Percentiles rank a stretch among this genome's conserved stretches.
These are phyloP conservation scores for Kokia cookei DNA, from an alignment of 441 rosid genomes.

Conservation along the genomic window DNA sequence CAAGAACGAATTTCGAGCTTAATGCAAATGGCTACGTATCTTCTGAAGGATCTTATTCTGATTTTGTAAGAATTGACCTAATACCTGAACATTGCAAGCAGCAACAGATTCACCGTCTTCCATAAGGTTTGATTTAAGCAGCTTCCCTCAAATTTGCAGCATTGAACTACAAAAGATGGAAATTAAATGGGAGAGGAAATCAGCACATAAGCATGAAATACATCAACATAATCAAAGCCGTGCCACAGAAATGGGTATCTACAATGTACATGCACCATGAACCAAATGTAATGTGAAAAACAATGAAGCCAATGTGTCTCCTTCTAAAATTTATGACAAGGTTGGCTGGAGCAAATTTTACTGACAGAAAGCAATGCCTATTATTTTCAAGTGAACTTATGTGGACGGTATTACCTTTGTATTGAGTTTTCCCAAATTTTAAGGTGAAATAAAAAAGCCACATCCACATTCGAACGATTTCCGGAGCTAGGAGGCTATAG, in stretches of 20 bases:
- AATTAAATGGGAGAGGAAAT: background rate
- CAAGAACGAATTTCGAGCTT: background rate
- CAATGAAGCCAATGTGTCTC: background rate
- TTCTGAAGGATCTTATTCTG: background rate
- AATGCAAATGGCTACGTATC: background rate
- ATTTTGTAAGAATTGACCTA: conserved; percentile 30
- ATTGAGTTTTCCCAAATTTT: conserved; percentile 1
- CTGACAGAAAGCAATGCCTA: background rate
- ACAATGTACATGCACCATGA: background rate
- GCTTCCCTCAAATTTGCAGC: conserved; percentile 54
- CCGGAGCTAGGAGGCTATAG: conserved; percentile 56
- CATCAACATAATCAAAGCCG: background rate
- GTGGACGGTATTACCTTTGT: background rate
- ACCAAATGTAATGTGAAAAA: background rate
- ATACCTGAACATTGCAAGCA: conserved; percentile 82
- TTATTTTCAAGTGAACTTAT: background rate
- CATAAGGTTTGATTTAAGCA: conserved; percentile 80
- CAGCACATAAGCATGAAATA: conserved; percentile 4
- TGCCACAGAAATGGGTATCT: background rate
- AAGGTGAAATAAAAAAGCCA: conserved; percentile 9
- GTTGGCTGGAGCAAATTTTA: background rate
- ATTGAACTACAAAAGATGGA: conserved; percentile 54
- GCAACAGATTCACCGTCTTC: conserved; percentile 75
- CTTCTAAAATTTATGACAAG: background rate
- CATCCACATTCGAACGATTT: conserved; percentile 58